phyloP scores from a whole-genome alignment of 2,329 filamentous ascomycete species.

The Sporothrix globosa region DNA sequence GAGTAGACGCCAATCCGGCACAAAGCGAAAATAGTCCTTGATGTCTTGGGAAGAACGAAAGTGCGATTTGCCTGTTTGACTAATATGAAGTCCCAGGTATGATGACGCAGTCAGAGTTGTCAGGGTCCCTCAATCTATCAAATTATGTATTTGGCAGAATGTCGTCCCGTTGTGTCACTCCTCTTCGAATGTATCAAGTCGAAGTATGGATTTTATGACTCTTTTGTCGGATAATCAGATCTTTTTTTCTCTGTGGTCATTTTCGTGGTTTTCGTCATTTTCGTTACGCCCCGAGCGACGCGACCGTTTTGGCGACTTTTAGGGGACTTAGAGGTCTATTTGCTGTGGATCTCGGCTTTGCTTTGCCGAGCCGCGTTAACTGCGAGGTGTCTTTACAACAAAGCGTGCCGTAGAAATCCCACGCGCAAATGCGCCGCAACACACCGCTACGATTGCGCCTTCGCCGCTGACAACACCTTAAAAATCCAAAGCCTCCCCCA shows the following conservation, averaged over 20 bases:
- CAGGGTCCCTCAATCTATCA: not conserved
- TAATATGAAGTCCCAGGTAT: not conserved
- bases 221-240: not conserved
- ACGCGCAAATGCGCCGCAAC: not conserved
- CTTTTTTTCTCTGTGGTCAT: not conserved
- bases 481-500: not conserved
- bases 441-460: not conserved
- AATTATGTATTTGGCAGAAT: not conserved
- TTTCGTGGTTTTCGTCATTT: not conserved
- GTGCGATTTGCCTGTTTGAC: not conserved
- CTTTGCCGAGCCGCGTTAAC: slow-evolving; percentile 17
- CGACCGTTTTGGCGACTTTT: not conserved
- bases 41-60: not conserved
- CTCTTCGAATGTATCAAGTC: not conserved
- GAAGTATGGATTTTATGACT: not conserved
- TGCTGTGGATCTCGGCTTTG: slow-evolving; percentile 5
- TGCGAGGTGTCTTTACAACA: not conserved
- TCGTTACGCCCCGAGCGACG: not conserved
- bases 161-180: not conserved
- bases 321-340: not conserved
- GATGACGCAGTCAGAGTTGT: not conserved
- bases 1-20: not conserved
- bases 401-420: no score
- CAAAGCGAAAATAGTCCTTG: not conserved
- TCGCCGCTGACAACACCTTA: not conserved